phyloP scores from a whole-genome alignment of 495 filamentous ascomycete genomes.

The Astrothelium subdiscretum region DNA sequence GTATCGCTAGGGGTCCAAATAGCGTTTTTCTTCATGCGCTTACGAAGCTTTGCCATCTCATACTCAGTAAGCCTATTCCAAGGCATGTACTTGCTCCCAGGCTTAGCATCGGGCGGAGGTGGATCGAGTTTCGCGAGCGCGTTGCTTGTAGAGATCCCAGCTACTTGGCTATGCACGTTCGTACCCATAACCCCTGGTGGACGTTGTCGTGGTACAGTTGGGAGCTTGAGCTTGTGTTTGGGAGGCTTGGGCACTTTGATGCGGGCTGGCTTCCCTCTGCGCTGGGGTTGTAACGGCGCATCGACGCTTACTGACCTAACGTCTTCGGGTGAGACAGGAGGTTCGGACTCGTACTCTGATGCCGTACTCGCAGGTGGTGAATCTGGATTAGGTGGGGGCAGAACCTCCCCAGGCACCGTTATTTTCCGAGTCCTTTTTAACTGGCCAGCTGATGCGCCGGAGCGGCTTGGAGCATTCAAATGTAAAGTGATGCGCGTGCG shows the following conservation, averaged over 20 bases:
- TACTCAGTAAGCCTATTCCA: conserved; percentile 86
- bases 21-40: conserved; percentile 98
- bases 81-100: conserved; percentile 66
- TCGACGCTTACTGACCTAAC: conserved; percentile 7
- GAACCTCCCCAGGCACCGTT: conserved; percentile 36
- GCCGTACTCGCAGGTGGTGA: conserved; percentile 26
- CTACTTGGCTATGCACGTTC: conserved; percentile 42
- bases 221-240: conserved; percentile 22
- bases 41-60: conserved; percentile 82
- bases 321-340: neutral
- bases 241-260: conserved; percentile 19
- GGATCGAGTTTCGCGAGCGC: conserved; percentile 64
- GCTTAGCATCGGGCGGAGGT: conserved; percentile 62
- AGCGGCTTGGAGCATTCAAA: conserved; percentile 31
- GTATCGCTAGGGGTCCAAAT: conserved; percentile 91
- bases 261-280: conserved; percentile 17
- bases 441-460: neutral
- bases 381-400: conserved; percentile 35
- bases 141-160: conserved; percentile 68
- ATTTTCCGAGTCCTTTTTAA: conserved; percentile 28
- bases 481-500: conserved; percentile 32
- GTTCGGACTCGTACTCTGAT: conserved; percentile 11
- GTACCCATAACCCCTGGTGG: conserved; percentile 39
- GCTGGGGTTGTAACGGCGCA: conserved; percentile 20
- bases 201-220: conserved; percentile 32